phyloP scores from a whole-genome alignment of 495 filamentous ascomycete genomes.

The Tuber borchii region DNA sequence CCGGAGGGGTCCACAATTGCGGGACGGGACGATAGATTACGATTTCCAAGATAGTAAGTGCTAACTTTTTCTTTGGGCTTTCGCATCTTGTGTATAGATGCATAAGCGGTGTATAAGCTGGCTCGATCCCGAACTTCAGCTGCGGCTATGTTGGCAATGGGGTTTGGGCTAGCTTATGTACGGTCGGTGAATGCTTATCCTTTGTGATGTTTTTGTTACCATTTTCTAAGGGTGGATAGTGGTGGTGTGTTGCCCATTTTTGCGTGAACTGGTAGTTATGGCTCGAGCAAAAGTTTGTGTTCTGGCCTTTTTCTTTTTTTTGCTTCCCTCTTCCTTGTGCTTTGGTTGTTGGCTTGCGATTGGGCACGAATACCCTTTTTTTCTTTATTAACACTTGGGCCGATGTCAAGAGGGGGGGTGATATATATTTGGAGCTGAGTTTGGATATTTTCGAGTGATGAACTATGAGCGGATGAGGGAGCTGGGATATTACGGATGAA shows the following conservation, averaged over 20 bases:
- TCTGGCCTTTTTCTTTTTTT: neutral
- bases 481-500: neutral
- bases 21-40: conserved; percentile 24
- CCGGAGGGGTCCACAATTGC: conserved; percentile 16
- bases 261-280: neutral
- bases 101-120: neutral
- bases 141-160: neutral
- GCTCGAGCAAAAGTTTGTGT: neutral
- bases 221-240: neutral
- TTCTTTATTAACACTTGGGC: neutral
- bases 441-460: neutral
- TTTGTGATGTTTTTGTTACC: neutral
- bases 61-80: neutral
- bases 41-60: neutral
- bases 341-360: too few species aligned
- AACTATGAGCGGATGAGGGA: neutral
- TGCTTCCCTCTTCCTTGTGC: neutral
- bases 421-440: too few species aligned
- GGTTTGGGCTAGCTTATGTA: neutral
- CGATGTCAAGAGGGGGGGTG: neutral
- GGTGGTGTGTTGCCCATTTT: neutral
- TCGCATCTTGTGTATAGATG: neutral
- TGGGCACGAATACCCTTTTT: neutral
- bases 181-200: neutral
- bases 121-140: neutral